Evolutionary conservation across 345 rosid species (phyloP), one percentile per base, ranked within the genome.

Genomic region (Excoecaria agallocha): DNA sequence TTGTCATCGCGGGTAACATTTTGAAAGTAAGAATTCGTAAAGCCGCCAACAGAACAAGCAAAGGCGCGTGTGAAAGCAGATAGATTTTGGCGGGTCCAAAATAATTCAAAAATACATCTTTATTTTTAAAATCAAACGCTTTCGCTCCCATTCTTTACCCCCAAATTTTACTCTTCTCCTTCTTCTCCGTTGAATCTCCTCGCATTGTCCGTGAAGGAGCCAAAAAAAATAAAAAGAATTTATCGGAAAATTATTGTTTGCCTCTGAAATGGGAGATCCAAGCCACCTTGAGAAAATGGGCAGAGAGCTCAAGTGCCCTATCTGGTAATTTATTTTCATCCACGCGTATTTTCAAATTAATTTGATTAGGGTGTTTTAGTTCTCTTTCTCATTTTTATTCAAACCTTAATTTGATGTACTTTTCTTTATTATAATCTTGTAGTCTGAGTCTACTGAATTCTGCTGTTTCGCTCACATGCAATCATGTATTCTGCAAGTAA

Each of bases 401-500:
- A 15, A 59, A 30, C 12, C 20, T 8, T 63, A 16, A 39, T 24
- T 1, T 16, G 19, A 25, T 9, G 5, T 43, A 12, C 3, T 69
- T 35, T 37, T 25, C 17, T 10, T 3, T 3, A 35, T 67, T 72
- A 66, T 16, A 10, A 19, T 51, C 12, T 76, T 69, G 89, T 89
- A 94, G 98, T 88, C 84, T 89, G 88, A 86, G 97, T 82, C 74
- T 94, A 62, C 84, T 92, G 61, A 65, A 51, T n/a, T 89, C 89
- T 11, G 90, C 97, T 0, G 94, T 76, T 75, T 87, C 97, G 1
- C 91, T 94, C 55, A 55, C 87, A 8, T 93, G 98, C 76, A 94
- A 94, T 72, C 98, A 94, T 77, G 85, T 88, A 0, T 94, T 94
- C 86, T 92, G 98, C 98, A 91, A 87, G 98, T 92, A 85, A 84